Evolutionary conservation across 441 rosid genomes (phyloP), one percentile per base, ranked within the genome.

Genomic region (Populus tomentosa): DNA sequence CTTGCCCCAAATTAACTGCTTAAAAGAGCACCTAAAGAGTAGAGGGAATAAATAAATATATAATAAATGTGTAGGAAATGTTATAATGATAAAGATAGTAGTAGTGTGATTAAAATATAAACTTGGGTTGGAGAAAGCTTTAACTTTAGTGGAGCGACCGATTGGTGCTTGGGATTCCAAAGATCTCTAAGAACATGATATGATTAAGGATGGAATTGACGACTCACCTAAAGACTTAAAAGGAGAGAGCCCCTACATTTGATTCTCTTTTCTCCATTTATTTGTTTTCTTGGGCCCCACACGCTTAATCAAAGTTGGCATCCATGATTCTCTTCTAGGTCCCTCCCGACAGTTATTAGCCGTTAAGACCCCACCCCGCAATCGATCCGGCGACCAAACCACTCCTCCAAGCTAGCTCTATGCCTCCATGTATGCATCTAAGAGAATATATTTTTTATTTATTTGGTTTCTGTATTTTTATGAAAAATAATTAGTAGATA

Each of bases 111-210:
- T 24, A 24, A 66, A 13, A 66, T 66, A 40, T 2, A 16, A 6
- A 50, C 20, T 50, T 16, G 53, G 26, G 30, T 53, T 32, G 2
- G 78, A 56, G 77, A n/a, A 77, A 69, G 66, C 77, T 50, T 77
- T 69, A 71, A 24, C 80, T 83, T 81, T 80, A 38, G 72, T 77
- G 67, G 66, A 84, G 80, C 84, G 75, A 84, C 78, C 81, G 10
- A 75, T 75, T 33, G 78, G 75, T 56, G 56, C 89, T 80, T 88
- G 87, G 89, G 90, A 88, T 88, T 83, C 88, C 82, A 80, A 78
- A 77, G 80, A 76, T 67, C 42, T 75, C 36, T 69, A 16, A 73
- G 74, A 40, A 70, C 26, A 80, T 71, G 82, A 80, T 50, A 73
- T 86, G 87, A 86, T 86, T 82, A 74, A 78, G 71, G 85, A 73